Evolutionary conservation across 2,329 filamentous ascomycete species (phyloP).

Genomic region (Colletotrichum phormii): DNA sequence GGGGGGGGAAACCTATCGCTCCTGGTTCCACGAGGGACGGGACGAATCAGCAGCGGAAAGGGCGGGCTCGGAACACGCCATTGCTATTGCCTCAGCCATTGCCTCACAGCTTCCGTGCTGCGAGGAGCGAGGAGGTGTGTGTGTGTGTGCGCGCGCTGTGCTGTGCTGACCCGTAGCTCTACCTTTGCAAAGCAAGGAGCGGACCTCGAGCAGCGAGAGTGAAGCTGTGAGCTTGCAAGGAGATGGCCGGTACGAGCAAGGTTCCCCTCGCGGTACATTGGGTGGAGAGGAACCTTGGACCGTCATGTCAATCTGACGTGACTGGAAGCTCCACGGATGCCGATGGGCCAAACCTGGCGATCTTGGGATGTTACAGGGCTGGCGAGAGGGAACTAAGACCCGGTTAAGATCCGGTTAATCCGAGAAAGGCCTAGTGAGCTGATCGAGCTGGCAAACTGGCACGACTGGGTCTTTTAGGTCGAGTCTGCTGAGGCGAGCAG

Average conservation of each 20-base stretch:
- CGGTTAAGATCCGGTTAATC: constrained; percentile 33
- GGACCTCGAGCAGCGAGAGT: constrained; percentile 13
- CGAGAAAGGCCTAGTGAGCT: not conserved
- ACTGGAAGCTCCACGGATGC: constrained; percentile 24
- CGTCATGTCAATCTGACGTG: constrained; percentile 36
- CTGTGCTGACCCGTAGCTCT: constrained; percentile 3
- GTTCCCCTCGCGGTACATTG: constrained; percentile 26
- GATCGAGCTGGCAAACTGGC: not conserved
- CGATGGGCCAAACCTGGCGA: constrained; percentile 1
- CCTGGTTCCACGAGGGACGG: constrained; percentile 5
- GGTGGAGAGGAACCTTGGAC: constrained; percentile 24
- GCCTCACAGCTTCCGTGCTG: not conserved
- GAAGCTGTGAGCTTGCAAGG: constrained; percentile 22
- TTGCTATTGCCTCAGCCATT: constrained; percentile 17
- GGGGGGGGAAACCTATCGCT: not conserved
- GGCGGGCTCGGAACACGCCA: constrained; percentile 35
- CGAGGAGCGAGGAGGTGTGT: not conserved
- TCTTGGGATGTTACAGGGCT: constrained; percentile 27
- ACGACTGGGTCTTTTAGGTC: not conserved
- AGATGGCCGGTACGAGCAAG: constrained; percentile 4
- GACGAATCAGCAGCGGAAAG: constrained; percentile 31
- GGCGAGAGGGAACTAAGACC: constrained; percentile 11
- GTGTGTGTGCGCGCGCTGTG: not conserved
- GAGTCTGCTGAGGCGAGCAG: not conserved
- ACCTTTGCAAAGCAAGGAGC: constrained; percentile 8